These are phyloP conservation scores for Fusarium nanum DNA, from an alignment of 2,329 filamentous ascomycete species.

Conservation along the genomic window DNA sequence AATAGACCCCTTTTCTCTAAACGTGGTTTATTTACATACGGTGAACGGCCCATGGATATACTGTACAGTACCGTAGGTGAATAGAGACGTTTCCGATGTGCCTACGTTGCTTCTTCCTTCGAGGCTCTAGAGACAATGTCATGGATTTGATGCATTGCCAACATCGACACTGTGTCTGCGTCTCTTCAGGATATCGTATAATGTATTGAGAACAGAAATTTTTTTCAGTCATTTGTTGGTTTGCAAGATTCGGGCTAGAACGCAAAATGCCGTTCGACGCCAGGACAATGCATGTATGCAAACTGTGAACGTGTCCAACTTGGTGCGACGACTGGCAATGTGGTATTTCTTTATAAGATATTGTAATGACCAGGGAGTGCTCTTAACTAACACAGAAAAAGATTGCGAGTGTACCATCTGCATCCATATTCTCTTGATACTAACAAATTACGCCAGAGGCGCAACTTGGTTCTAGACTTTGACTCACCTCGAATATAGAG, in stretches of 20 bases:
- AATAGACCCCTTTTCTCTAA: slow-evolving; percentile 14
- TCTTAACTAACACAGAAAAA: not conserved
- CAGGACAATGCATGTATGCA: not conserved
- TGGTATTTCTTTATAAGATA: not conserved
- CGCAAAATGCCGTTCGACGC: slow-evolving; percentile 3
- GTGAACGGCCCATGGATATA: slow-evolving; percentile 1
- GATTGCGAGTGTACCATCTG: not conserved
- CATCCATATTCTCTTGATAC: not conserved
- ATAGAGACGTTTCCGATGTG: slow-evolving; percentile 17
- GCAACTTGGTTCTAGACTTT: not conserved
- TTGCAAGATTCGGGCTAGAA: not conserved
- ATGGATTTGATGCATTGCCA: slow-evolving; percentile 23
- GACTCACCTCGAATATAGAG: not conserved
- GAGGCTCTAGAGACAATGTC: slow-evolving; percentile 21
- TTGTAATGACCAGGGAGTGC: not conserved
- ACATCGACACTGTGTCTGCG: slow-evolving; percentile 34
- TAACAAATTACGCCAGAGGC: not conserved
- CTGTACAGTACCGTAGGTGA: slow-evolving; percentile 20
- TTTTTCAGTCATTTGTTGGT: not conserved
- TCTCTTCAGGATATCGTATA: slow-evolving; percentile 24
- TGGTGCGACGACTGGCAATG: not conserved
- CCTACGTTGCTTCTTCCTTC: slow-evolving; percentile 25
- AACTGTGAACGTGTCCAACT: not conserved
- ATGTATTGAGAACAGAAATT: not conserved
- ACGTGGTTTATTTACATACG: slow-evolving; percentile 15